Percentiles rank a stretch among this genome's conserved stretches.
Conservation (phyloP, 352 stramenopile species). For the Aphanomyces stellatus region DNA sequence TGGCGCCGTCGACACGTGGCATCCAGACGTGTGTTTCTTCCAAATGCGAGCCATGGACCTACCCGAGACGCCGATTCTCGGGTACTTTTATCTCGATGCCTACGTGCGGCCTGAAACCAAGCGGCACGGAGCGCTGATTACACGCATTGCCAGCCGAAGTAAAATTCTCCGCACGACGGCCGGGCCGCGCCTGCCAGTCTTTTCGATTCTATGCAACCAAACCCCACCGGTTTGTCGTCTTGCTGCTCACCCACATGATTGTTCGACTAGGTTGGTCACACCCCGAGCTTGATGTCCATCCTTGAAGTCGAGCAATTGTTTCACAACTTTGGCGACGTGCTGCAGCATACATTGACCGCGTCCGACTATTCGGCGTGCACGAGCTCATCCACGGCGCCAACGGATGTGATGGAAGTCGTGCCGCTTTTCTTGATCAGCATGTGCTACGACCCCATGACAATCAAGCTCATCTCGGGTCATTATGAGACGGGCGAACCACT, state of each 20-base stretch:
- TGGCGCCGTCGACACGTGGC: slow-evolving; percentile 32
- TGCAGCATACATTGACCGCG: slow-evolving; percentile 98
- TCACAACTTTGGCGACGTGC: slow-evolving; percentile 93
- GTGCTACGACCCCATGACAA: not conserved
- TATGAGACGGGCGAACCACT: slow-evolving; percentile 86
- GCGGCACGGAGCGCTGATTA: slow-evolving; percentile 97
- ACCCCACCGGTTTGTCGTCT: not conserved
- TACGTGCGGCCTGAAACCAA: slow-evolving; percentile 96
- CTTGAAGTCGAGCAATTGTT: slow-evolving; percentile 95
- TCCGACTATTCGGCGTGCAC: slow-evolving; percentile 83
- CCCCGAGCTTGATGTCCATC: slow-evolving; percentile 97
- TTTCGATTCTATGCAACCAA: not conserved
- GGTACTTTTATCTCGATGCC: slow-evolving; percentile 95
- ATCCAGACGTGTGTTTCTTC: not conserved
- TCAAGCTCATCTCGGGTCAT: slow-evolving; percentile 67
- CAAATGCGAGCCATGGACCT: not conserved
- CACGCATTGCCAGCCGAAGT: slow-evolving; percentile 29
- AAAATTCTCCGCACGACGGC: not conserved
- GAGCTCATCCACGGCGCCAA: too few species aligned
- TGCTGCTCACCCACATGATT: not conserved
- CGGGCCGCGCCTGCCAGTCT: not conserved
- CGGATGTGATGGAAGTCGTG: not conserved
- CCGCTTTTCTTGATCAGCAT: not conserved
- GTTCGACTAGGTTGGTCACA: slow-evolving; percentile 61
- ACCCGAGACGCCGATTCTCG: slow-evolving; percentile 66